These are phyloP conservation scores for Suhomyces sp. DNA, from an alignment of 805 yeast genomes.

Conservation along the genomic window DNA sequence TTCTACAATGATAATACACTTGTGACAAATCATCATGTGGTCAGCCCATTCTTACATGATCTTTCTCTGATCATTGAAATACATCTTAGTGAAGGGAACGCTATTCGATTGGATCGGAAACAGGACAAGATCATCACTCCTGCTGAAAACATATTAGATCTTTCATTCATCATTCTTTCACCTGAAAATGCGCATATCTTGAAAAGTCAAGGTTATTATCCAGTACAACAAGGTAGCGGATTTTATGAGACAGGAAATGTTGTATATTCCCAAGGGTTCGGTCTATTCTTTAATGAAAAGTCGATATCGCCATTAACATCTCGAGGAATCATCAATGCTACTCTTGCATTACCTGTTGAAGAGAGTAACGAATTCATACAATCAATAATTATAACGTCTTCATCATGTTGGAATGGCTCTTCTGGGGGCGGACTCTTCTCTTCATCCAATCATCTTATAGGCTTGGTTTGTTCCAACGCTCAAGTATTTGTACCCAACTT, in stretches of 20 bases:
- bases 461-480: conserved; percentile 47
- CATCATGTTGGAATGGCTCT: conserved; percentile 52
- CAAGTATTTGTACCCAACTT: conserved; percentile 27
- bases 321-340: conserved; percentile 26
- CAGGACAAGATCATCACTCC: conserved; percentile 29
- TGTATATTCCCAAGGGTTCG: conserved; percentile 39
- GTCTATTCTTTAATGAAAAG: conserved; percentile 31
- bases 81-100: conserved; percentile 3
- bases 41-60: conserved; percentile 15
- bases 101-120: neutral
- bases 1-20: conserved; percentile 29
- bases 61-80: conserved; percentile 7
- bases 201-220: neutral
- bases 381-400: conserved; percentile 34
- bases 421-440: conserved; percentile 47
- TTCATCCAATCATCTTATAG: conserved; percentile 28
- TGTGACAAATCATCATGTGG: conserved; percentile 45
- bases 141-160: conserved; percentile 28
- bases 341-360: conserved; percentile 11
- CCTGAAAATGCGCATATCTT: neutral
- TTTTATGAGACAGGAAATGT: conserved; percentile 16
- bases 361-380: conserved; percentile 1
- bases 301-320: conserved; percentile 31
- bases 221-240: neutral
- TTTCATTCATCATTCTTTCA: conserved; percentile 36